Conservation (phyloP, 2,329 filamentous ascomycete genomes). For the Acrodontium crateriforme region DNA sequence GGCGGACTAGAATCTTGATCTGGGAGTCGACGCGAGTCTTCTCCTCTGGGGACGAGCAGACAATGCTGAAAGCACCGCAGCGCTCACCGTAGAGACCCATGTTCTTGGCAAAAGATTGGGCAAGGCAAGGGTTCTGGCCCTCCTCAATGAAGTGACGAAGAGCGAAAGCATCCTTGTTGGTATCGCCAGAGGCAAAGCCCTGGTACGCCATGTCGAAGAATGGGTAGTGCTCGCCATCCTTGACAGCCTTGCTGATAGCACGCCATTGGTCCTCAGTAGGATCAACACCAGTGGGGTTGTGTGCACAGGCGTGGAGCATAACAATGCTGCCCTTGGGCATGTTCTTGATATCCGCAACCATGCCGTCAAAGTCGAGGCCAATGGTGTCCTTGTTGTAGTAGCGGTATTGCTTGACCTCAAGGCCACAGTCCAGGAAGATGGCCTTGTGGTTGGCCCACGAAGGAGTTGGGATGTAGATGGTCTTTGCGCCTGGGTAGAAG, state of each 20-base stretch:
- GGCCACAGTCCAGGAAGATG: slow-evolving; percentile 84
- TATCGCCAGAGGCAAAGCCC: slow-evolving; percentile 88
- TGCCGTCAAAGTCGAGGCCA: slow-evolving; percentile 89
- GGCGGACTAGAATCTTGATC: slow-evolving; percentile 94
- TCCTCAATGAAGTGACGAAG: slow-evolving; percentile 85
- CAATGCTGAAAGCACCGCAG: slow-evolving; percentile 89
- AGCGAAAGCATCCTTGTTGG: slow-evolving; percentile 83
- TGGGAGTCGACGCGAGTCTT: slow-evolving; percentile 94
- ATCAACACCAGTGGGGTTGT: slow-evolving; percentile 96
- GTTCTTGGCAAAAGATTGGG: slow-evolving; percentile 98
- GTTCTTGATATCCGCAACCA: slow-evolving; percentile 78
- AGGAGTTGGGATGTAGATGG: slow-evolving; percentile 89
- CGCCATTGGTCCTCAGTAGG: slow-evolving; percentile 85
- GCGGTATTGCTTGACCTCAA: slow-evolving; percentile 86
- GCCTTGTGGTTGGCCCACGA: slow-evolving; percentile 98
- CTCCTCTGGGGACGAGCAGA: slow-evolving; percentile 73
- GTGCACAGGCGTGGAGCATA: slow-evolving; percentile 90
- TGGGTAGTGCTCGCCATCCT: slow-evolving; percentile 74
- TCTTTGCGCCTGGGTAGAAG: slow-evolving; percentile 83
- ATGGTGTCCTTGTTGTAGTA: slow-evolving; percentile 99
- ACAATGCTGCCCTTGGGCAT: slow-evolving; percentile 79
- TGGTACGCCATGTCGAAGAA: slow-evolving; percentile 99
- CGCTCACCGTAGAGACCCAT: slow-evolving; percentile 99
- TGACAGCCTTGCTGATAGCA: slow-evolving; percentile 75
- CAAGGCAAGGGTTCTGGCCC: slow-evolving; percentile 76